Conservation (phyloP, 495 filamentous ascomycete genomes). For the Penicillium paradoxum region DNA sequence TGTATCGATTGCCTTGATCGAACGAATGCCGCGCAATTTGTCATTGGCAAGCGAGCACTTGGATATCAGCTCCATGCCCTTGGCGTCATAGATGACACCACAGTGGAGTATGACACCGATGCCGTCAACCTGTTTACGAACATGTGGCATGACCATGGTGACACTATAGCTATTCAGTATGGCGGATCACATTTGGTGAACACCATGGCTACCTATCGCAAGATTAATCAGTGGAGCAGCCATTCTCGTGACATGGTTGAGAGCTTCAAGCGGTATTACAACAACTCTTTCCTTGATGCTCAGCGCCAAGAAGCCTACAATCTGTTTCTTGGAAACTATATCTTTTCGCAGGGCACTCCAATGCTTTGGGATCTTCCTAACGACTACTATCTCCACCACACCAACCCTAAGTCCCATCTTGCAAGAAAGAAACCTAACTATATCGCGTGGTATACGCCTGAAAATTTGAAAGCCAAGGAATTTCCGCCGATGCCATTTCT, state of each 20-base stretch:
- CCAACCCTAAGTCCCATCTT: constrained; percentile 68
- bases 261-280: constrained; percentile 98
- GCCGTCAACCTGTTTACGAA: constrained; percentile 93
- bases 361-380: constrained; percentile 97
- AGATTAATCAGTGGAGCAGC: constrained; percentile 98
- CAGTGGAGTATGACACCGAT: constrained; percentile 89
- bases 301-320: constrained; percentile 98
- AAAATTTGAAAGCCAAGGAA: constrained; percentile 57
- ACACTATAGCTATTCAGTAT: constrained; percentile 96
- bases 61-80: constrained; percentile 91
- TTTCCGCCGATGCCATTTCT: constrained; percentile 49
- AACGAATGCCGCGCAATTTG: constrained; percentile 96
- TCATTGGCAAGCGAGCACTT: constrained; percentile 92
- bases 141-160: constrained; percentile 93
- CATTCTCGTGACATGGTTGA: constrained; percentile 98
- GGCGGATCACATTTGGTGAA: constrained; percentile 97
- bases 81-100: constrained; percentile 74
- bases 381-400: constrained; percentile 95
- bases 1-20: constrained; percentile 97
- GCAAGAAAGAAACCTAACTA: constrained; percentile 62
- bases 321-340: constrained; percentile 95
- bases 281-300: constrained; percentile 95
- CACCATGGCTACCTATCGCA: constrained; percentile 97
- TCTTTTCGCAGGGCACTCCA: constrained; percentile 81
- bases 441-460: constrained; percentile 83